Evolutionary conservation across 2,329 filamentous ascomycete species (phyloP).

Genomic region (Parastagonospora nodorum): DNA sequence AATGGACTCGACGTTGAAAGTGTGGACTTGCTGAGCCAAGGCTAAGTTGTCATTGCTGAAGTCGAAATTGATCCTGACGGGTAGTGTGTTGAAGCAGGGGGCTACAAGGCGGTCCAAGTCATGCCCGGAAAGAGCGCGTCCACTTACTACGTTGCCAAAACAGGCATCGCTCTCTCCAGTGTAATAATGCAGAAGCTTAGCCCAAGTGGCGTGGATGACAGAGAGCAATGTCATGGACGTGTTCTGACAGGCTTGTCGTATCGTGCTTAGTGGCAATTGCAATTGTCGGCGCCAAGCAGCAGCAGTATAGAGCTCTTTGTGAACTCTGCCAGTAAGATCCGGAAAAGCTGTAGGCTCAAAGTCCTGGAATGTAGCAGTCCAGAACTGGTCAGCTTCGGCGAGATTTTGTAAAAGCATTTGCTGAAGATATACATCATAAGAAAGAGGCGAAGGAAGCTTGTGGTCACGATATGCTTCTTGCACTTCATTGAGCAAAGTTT

Average conservation of each 20-base stretch:
- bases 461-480: slow-evolving; percentile 60
- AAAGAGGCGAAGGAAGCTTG: slow-evolving; percentile 55
- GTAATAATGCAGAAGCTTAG: slow-evolving; percentile 63
- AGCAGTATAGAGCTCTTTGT: neutral
- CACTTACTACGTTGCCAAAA: slow-evolving; percentile 86
- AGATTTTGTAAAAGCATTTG: slow-evolving; percentile 60
- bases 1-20: slow-evolving; percentile 65
- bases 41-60: slow-evolving; percentile 57
- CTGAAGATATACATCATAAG: slow-evolving; percentile 68
- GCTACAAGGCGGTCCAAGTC: slow-evolving; percentile 76
- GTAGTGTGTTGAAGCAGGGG: slow-evolving; percentile 90
- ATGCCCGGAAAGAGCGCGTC: slow-evolving; percentile 69
- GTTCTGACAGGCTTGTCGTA: slow-evolving; percentile 27
- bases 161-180: slow-evolving; percentile 69
- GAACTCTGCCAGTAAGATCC: slow-evolving; percentile 32
- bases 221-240: slow-evolving; percentile 60
- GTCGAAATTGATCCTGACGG: slow-evolving; percentile 65
- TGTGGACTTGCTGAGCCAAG: slow-evolving; percentile 65
- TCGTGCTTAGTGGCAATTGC: slow-evolving; percentile 22
- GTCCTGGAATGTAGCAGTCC: slow-evolving; percentile 61
- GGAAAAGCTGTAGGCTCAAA: slow-evolving; percentile 55
- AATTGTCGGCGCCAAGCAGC: slow-evolving; percentile 6
- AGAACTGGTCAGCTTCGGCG: slow-evolving; percentile 65
- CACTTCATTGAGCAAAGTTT: slow-evolving; percentile 71
- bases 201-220: slow-evolving; percentile 75